Evolutionary conservation across 306 rosid species (phyloP), one percentile per base, ranked within the genome.

Genomic region (Coriaria nepalensis): DNA sequence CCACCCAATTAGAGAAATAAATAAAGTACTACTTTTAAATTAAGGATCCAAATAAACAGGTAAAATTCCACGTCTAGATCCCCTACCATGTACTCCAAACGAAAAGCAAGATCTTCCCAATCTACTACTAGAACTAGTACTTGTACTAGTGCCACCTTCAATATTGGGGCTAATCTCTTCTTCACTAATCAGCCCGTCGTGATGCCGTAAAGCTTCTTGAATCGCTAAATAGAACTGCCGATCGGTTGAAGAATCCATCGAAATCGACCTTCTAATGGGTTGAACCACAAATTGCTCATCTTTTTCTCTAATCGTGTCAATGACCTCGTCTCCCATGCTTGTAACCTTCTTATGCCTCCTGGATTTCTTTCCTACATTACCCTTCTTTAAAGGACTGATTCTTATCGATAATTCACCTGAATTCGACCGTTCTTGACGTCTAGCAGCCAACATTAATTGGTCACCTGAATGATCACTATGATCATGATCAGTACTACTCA

Each of bases 311-410:
- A 20, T 20, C 6, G 59, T 72, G 36, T 81, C 90, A 67, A 88
- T 84, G 41, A 81, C 81, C 53, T 88, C 97, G 73, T 83, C 95
- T 2, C 93, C 97, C 83, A 84, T 81, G 62, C 97, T 88, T 38
- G 77, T 78, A 42, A 75, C 74, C 39, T 78, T 81, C 15, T 78
- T 61, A 40, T 76, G 33, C 58, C 77, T 88, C 66, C 68, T 62
- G 39, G 42, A 53, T 51, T 67, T 79, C 69, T 70, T 74, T 9
- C 64, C 69, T 52, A 44, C 41, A 48, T 68, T 79, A 35, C 67
- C 6, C 50, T 69, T 76, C 54, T 55, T 58, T 6, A 69, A 74
- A 69, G 76, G 69, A 59, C 72, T 69, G 14, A 72, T 20, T 36
- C 47, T 48, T 20, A 43, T 6, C 35, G 62, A 55, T 40, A 43